Conservation (phyloP, 129 eudicot genomes). For the Daucus carota region DNA sequence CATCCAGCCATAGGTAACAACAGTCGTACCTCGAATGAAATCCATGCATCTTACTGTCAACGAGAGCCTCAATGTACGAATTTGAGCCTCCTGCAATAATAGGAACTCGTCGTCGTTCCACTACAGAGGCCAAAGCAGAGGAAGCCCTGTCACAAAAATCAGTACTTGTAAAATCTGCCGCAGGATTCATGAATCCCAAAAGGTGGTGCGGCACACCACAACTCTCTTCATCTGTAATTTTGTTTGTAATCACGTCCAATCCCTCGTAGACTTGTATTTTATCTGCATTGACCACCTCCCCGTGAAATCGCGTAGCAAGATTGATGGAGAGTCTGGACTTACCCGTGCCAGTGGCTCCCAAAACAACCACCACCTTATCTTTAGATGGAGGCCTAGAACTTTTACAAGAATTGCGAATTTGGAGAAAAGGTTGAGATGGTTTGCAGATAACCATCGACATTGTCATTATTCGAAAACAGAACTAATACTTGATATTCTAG, state of each 20-base stretch:
- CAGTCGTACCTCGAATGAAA: not conserved
- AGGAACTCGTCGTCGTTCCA: not conserved
- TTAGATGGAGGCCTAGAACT: not conserved
- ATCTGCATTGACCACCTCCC: slow-evolving; percentile 1
- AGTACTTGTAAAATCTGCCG: not conserved
- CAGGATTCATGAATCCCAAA: not conserved
- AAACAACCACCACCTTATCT: slow-evolving; percentile 1
- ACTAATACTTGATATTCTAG: not conserved
- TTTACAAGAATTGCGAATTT: not conserved
- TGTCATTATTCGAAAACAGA: not conserved
- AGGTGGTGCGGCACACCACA: slow-evolving; percentile 13
- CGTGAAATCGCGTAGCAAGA: not conserved
- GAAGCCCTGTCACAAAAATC: not conserved
- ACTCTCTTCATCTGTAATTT: not conserved
- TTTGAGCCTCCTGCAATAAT: slow-evolving; percentile 11
- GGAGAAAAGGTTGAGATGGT: not conserved
- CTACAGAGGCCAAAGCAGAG: not conserved
- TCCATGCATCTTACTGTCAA: not conserved
- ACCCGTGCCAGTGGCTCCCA: not conserved
- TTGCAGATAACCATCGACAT: not conserved
- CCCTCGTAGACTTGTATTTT: slow-evolving; percentile 2
- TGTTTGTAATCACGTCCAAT: slow-evolving; percentile 9
- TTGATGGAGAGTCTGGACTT: not conserved
- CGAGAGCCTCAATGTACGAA: slow-evolving; percentile 12
- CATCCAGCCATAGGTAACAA: slow-evolving; percentile 16